These are phyloP conservation scores for Hanseniaspora thailandica DNA, from an alignment of 805 yeast species.

Conservation along the genomic window DNA sequence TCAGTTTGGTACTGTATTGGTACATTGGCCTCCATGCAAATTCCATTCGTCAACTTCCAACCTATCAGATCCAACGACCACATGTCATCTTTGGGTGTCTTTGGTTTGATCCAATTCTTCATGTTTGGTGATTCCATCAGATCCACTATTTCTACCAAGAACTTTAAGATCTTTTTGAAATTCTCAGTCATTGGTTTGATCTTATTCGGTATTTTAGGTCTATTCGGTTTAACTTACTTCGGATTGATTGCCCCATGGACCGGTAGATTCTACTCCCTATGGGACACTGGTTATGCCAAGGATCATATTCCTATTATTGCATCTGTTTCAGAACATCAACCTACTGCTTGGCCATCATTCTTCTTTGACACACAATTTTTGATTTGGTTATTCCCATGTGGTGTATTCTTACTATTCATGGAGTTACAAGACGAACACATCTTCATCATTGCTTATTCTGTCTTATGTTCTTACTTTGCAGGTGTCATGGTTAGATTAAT, in stretches of 20 bases:
- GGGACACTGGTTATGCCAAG: constrained; percentile 97
- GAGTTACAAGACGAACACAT: constrained; percentile 86
- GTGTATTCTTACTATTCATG: constrained; percentile 79
- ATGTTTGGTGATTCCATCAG: constrained; percentile 75
- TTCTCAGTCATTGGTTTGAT: constrained; percentile 48
- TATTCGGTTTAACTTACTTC: constrained; percentile 69
- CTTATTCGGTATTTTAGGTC: constrained; percentile 53
- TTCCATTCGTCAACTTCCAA: constrained; percentile 94
- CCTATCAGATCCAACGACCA: constrained; percentile 97
- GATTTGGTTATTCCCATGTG: constrained; percentile 98
- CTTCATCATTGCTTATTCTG: constrained; percentile 80
- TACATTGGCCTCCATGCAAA: constrained; percentile 97
- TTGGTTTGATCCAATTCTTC: constrained; percentile 85
- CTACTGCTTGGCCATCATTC: constrained; percentile 99
- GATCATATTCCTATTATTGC: constrained; percentile 98
- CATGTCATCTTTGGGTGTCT: constrained; percentile 95
- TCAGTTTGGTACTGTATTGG: constrained; percentile 96
- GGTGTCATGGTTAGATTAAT: constrained; percentile 98
- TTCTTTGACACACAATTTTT: constrained; percentile 86
- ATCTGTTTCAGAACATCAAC: constrained; percentile 97
- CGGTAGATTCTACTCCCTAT: constrained; percentile 93
- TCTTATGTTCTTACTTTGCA: constrained; percentile 92
- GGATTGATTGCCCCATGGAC: constrained; percentile 99
- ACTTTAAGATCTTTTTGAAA: constrained; percentile 58
- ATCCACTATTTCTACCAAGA: constrained; percentile 55